phyloP scores from a whole-genome alignment of 2,329 filamentous ascomycete genomes.

The Elsinoe ampelina region DNA sequence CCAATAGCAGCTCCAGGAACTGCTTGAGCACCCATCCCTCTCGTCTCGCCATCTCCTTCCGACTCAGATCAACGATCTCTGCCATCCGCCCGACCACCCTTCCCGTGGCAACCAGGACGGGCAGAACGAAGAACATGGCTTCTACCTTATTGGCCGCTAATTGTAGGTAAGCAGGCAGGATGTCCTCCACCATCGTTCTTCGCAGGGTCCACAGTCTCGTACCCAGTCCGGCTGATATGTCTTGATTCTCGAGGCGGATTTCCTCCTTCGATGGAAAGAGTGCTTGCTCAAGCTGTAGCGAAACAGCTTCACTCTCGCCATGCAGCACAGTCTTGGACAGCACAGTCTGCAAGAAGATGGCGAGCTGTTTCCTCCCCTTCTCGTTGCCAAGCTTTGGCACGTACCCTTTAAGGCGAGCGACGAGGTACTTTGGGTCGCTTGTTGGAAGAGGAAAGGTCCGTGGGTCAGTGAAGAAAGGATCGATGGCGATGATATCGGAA shows the following conservation, averaged over 20 bases:
- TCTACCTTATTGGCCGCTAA: not conserved
- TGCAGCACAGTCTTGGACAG: not conserved
- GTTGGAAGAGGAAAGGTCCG: constrained; percentile 51
- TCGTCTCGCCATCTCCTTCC: not conserved
- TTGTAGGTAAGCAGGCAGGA: constrained; percentile 3
- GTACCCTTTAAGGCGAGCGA: constrained; percentile 52
- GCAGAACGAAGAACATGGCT: not conserved
- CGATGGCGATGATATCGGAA: constrained; percentile 46
- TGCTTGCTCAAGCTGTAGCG: constrained; percentile 36
- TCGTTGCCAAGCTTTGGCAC: constrained; percentile 41
- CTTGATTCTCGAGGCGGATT: not conserved
- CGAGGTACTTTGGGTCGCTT: constrained; percentile 53
- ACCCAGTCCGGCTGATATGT: not conserved
- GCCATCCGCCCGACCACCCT: not conserved
- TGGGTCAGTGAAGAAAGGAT: constrained; percentile 53
- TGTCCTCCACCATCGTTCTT: not conserved
- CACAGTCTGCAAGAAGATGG: constrained; percentile 50
- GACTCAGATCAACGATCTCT: not conserved
- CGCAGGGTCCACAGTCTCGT: not conserved
- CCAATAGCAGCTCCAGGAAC: not conserved
- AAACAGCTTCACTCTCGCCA: constrained; percentile 48
- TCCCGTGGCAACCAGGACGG: not conserved
- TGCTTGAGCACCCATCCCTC: not conserved
- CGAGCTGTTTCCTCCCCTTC: constrained; percentile 45
- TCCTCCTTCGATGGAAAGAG: not conserved